phyloP scores from a whole-genome alignment of 805 yeast species.

The Myxozyma mucilagina region DNA sequence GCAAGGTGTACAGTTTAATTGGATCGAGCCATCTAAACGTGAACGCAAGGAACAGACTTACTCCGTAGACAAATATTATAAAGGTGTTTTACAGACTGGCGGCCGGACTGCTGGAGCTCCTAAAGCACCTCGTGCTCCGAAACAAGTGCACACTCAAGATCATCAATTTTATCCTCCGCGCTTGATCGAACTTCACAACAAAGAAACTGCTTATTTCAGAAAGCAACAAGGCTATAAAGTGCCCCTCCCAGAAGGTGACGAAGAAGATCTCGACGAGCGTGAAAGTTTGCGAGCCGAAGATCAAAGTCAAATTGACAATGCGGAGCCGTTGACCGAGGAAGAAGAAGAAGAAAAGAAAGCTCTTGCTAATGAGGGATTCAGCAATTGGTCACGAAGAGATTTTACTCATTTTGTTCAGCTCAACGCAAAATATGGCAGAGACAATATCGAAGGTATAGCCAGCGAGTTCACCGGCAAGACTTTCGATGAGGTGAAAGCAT shows the following conservation, averaged over 20 bases:
- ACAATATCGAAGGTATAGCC: slow-evolving; percentile 68
- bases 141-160: slow-evolving; percentile 76
- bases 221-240: slow-evolving; percentile 65
- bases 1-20: slow-evolving; percentile 47
- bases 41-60: slow-evolving; percentile 63
- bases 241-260: slow-evolving; percentile 52
- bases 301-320: slow-evolving; percentile 70
- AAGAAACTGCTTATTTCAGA: slow-evolving; percentile 75
- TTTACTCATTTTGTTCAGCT: slow-evolving; percentile 76
- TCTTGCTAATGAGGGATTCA: slow-evolving; percentile 65
- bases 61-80: slow-evolving; percentile 82
- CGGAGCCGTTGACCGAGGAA: slow-evolving; percentile 73
- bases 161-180: slow-evolving; percentile 89
- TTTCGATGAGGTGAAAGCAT: slow-evolving; percentile 72
- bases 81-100: slow-evolving; percentile 75
- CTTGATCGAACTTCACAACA: slow-evolving; percentile 70
- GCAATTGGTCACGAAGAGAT: slow-evolving; percentile 85
- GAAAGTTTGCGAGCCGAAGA: slow-evolving; percentile 56
- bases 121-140: slow-evolving; percentile 80
- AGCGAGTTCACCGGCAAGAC: slow-evolving; percentile 81
- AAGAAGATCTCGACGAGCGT: slow-evolving; percentile 48
- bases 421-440: slow-evolving; percentile 78
- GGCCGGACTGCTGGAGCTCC: slow-evolving; percentile 50
- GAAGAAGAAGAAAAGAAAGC: slow-evolving; percentile 71
- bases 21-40: slow-evolving; percentile 81